These are phyloP conservation scores for Scedosporium apiospermum DNA, from an alignment of 2,329 filamentous ascomycete genomes.

Conservation along the genomic window DNA sequence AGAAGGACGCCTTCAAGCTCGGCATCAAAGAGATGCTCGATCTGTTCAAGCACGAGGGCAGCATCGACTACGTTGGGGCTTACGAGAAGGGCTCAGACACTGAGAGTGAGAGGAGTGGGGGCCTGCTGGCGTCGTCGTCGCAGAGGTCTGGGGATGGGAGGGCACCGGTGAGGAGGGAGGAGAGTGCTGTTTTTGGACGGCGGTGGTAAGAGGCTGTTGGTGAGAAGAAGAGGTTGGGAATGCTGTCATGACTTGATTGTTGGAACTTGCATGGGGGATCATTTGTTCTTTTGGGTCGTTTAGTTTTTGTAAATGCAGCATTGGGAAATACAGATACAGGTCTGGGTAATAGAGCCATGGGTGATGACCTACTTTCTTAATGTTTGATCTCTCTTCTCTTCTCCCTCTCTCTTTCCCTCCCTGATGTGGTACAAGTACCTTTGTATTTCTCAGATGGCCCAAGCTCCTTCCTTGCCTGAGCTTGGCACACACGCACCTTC, in stretches of 20 bases:
- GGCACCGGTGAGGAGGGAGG: conserved; percentile 16
- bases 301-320: neutral
- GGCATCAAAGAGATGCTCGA: conserved; percentile 89
- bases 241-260: neutral
- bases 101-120: conserved; percentile 17
- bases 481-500: neutral
- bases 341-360: neutral
- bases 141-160: neutral
- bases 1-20: conserved; percentile 68
- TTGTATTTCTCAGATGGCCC: neutral
- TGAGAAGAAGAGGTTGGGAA: neutral
- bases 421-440: too few relatives aligned
- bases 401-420: too few relatives aligned
- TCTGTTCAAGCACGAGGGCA: conserved; percentile 57
- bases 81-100: conserved; percentile 12
- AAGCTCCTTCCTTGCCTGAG: neutral
- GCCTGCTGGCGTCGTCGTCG: conserved; percentile 9
- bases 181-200: conserved; percentile 30
- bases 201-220: conserved; percentile 22
- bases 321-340: neutral
- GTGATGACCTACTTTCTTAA: neutral
- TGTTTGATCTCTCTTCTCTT: too few relatives aligned
- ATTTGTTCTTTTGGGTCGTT: neutral
- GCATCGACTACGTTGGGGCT: conserved; percentile 9
- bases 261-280: neutral